Evolutionary conservation across 768 basidiomycete genomes (phyloP).

Genomic region (Crepidotus variabilis): DNA sequence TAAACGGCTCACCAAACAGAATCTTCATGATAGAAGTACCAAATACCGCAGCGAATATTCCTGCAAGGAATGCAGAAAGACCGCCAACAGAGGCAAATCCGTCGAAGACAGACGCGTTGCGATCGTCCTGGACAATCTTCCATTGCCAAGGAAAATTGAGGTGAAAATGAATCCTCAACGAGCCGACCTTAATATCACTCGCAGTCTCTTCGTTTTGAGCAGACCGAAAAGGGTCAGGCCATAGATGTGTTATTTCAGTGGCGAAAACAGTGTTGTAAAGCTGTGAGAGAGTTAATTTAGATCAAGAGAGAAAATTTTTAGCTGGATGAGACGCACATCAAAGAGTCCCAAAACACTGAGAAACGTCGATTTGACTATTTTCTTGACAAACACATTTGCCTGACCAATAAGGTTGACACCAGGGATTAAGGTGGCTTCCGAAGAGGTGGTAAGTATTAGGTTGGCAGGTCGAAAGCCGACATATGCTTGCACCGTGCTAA

Average conservation of each 20-base stretch:
- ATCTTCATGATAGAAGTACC: constrained; percentile 7
- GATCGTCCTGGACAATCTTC: constrained; percentile 13
- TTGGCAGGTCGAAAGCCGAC: constrained; percentile 2
- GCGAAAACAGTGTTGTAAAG: neutral
- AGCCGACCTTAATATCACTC: constrained; percentile 6
- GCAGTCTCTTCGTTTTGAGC: constrained; percentile 5
- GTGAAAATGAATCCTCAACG: constrained; percentile 11
- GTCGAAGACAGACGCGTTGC: constrained; percentile 7
- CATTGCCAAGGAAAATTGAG: constrained; percentile 7
- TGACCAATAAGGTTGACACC: constrained; percentile 13
- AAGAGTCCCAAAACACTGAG: constrained; percentile 13
- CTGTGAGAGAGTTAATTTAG: too few relatives aligned
- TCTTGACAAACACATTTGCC: constrained; percentile 4
- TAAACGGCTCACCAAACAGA: constrained; percentile 7
- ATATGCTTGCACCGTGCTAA: constrained; percentile 9
- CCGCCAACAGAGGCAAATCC: constrained; percentile 5
- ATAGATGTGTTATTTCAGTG: constrained; percentile 3
- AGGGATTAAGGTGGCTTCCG: constrained; percentile 12
- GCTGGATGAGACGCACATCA: constrained; percentile 8
- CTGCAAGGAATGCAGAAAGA: constrained; percentile 5
- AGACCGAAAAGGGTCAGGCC: constrained; percentile 10
- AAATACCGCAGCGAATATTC: constrained; percentile 2
- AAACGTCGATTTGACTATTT: neutral
- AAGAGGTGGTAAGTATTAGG: neutral
- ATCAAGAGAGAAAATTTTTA: too few relatives aligned